phyloP scores from a whole-genome alignment of 305 asterid species.

The Striga hermonthica region DNA sequence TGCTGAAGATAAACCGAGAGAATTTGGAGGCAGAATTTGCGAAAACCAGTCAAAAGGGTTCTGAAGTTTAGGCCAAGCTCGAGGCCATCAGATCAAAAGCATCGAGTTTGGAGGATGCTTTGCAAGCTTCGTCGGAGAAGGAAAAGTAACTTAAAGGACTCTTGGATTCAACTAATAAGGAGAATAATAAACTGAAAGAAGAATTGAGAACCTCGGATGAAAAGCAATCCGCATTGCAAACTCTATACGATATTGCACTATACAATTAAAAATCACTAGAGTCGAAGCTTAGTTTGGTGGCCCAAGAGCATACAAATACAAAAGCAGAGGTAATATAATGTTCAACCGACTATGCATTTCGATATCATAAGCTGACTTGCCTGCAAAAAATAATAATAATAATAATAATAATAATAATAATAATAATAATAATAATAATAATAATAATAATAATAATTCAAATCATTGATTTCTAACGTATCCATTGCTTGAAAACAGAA shows the following conservation, averaged over 20 bases:
- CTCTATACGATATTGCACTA: slow-evolving; percentile 51
- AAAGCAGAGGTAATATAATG: slow-evolving; percentile 47
- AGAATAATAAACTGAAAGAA: slow-evolving; percentile 61
- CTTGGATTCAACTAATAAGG: slow-evolving; percentile 49
- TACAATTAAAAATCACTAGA: slow-evolving; percentile 52
- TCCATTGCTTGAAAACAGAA: slow-evolving; percentile 46
- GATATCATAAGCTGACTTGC: too few species aligned
- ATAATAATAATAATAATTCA: neutral
- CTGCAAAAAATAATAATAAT: too few species aligned
- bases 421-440: too few species aligned
- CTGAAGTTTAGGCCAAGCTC: slow-evolving; percentile 67
- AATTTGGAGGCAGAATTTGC: slow-evolving; percentile 50
- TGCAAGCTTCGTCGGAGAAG: slow-evolving; percentile 55
- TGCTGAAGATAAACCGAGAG: slow-evolving; percentile 59
- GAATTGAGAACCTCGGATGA: slow-evolving; percentile 47
- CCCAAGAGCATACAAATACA: too few species aligned
- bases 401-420: too few species aligned
- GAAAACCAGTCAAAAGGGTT: slow-evolving; percentile 42
- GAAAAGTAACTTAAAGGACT: slow-evolving; percentile 53
- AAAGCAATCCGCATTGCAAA: slow-evolving; percentile 57
- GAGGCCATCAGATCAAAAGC: slow-evolving; percentile 57
- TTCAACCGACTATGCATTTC: too few species aligned
- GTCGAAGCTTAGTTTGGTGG: slow-evolving; percentile 36
- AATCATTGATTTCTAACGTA: slow-evolving; percentile 9
- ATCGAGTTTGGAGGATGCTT: slow-evolving; percentile 60